Percentiles rank a stretch among this genome's conserved stretches.
Conservation (phyloP, 352 stramenopile species). For the Saprolegnia diclina region DNA sequence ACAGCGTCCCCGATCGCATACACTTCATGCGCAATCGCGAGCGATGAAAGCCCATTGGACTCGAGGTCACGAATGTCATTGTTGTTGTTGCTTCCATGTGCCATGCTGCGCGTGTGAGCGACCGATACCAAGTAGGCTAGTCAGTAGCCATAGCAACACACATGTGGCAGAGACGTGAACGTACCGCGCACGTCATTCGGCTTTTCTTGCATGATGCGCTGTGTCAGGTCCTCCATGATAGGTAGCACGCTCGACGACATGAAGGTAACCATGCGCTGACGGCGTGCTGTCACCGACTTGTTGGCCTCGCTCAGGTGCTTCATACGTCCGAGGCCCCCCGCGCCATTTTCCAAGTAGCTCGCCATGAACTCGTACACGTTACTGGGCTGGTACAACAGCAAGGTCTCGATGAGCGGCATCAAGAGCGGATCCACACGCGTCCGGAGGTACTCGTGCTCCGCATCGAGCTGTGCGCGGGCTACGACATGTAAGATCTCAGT, state of each 20-base stretch:
- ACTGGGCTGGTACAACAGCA: constrained; percentile 72
- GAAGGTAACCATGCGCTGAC: constrained; percentile 74
- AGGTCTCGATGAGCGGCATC: constrained; percentile 73
- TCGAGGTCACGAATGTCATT: not conserved
- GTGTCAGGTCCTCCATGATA: constrained; percentile 77
- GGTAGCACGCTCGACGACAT: constrained; percentile 80
- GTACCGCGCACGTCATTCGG: constrained; percentile 57
- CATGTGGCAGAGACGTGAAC: not conserved
- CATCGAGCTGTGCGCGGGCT: constrained; percentile 37
- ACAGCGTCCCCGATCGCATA: constrained; percentile 45
- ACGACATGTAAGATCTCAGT: constrained; percentile 9
- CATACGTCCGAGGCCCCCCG: constrained; percentile 33
- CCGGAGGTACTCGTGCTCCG: constrained; percentile 76
- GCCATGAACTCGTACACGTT: constrained; percentile 79
- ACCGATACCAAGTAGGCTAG: constrained; percentile 2
- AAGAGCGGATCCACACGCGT: constrained; percentile 70
- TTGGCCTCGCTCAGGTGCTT: constrained; percentile 46
- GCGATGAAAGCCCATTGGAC: not conserved
- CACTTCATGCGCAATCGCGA: constrained; percentile 2
- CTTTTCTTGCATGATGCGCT: constrained; percentile 69
- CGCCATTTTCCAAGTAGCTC: constrained; percentile 58
- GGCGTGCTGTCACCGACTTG: constrained; percentile 50
- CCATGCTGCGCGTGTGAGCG: not conserved
- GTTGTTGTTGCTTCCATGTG: not conserved
- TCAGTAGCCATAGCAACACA: not conserved